Evolutionary conservation across 2,329 filamentous ascomycete species (phyloP).

Genomic region (Thelonectria olida): DNA sequence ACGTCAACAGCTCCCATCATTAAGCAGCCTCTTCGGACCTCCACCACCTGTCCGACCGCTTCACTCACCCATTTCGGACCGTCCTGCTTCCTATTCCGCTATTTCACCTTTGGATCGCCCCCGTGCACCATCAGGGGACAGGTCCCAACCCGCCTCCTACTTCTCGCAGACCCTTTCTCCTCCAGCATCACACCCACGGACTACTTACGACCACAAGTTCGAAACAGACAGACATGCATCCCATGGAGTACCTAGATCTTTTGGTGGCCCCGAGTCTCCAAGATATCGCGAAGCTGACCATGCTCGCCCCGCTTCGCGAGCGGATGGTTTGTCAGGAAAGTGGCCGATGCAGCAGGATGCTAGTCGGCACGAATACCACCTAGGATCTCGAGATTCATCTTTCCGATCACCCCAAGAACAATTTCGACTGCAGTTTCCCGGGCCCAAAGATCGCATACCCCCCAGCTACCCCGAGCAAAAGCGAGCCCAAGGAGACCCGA

Average conservation of each 20-base stretch:
- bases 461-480: conserved; percentile 41
- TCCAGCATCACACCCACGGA: conserved; percentile 54
- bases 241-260: conserved; percentile 43
- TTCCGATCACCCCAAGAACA: conserved; percentile 48
- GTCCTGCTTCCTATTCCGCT: conserved; percentile 52
- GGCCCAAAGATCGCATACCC: conserved; percentile 43
- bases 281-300: conserved; percentile 53
- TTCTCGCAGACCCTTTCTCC: conserved; percentile 53
- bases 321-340: conserved; percentile 48
- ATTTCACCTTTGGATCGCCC: conserved; percentile 60
- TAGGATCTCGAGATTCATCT: conserved; percentile 51
- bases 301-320: conserved; percentile 45
- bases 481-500: conserved; percentile 33
- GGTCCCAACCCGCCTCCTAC: conserved; percentile 55
- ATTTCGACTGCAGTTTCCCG: conserved; percentile 49
- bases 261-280: conserved; percentile 57
- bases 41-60: conserved; percentile 53
- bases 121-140: conserved; percentile 51
- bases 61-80: conserved; percentile 58
- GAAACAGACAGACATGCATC: conserved; percentile 52
- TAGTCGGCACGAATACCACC: conserved; percentile 55
- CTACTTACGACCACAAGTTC: conserved; percentile 56
- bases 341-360: conserved; percentile 53
- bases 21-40: conserved; percentile 66
- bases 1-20: conserved; percentile 62